Base-by-base conservation (phyloP, 2,329 filamentous ascomycete genomes). In the Sporothrix euskadiensis region DNA sequence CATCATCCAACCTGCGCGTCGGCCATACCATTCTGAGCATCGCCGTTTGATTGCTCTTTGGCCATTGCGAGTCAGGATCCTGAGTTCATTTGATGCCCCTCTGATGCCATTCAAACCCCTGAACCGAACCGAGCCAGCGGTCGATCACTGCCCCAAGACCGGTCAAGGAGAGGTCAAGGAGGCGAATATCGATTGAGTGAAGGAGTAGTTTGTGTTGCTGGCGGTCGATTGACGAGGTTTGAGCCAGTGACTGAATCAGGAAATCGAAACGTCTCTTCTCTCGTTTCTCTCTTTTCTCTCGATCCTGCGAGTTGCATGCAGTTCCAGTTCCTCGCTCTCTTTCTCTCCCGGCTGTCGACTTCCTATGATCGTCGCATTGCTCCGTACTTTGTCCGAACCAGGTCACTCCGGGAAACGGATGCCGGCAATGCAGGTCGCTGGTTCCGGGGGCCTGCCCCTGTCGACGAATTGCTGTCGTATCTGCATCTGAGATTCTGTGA, bases 201-300 rank as follows among this genome's bases (percentile, higher is more conserved):
- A 12, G 3, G 2, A 14, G 41, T 12, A 7, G 41, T 2, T 44
- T 6, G 3, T 7, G 3, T 14, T 47, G 44, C 3, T 47, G 44
- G 44, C 44, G 12, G 12, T 6, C 49, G 49, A 26, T 56, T 56
- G 52, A 56, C 52, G 44, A 47, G 7, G n/a, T n/a, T n/a, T n/a
- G n/a, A n/a, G n/a, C n/a, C n/a, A n/a, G n/a, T n/a, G 52, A 10
- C n/a, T 56, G 52, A 56, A 56, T 56, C 52, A 56, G 52, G 52
- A 56, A 56, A 26, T 22, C 44, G 44, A 47, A 56, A 56, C 52
- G 52, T 12, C n/a, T n/a, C n/a, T n/a, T n/a, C n/a, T n/a, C n/a
- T n/a, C n/a, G n/a, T n/a, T n/a, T n/a, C n/a, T n/a, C n/a, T n/a
- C n/a, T n/a, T 7, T 35, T 35, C 7, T 44, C 32, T 41, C 59